Percentiles rank a stretch among this genome's conserved stretches.
These are phyloP conservation scores for Thielaviopsis punctulata DNA, from an alignment of 2,329 filamentous ascomycete species.

Conservation along the genomic window DNA sequence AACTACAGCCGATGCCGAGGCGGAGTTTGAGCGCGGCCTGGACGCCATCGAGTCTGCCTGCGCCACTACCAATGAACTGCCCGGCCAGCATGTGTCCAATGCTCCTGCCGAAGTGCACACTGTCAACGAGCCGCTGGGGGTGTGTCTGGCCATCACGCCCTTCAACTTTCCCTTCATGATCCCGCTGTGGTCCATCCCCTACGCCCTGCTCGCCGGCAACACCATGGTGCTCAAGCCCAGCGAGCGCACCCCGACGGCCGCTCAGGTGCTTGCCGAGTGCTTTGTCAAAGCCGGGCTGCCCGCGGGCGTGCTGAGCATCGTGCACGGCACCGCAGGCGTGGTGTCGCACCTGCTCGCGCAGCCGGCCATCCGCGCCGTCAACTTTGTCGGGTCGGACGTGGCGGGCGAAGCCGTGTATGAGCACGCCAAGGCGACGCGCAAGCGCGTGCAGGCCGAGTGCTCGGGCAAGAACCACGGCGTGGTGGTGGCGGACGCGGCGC, in stretches of 20 bases:
- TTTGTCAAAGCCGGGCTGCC: slow-evolving; percentile 58
- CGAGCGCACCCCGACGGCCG: slow-evolving; percentile 33
- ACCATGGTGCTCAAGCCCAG: slow-evolving; percentile 34
- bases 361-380: slow-evolving; percentile 51
- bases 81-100: slow-evolving; percentile 8
- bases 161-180: slow-evolving; percentile 36
- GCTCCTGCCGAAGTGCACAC: slow-evolving; percentile 11
- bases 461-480: slow-evolving; percentile 50
- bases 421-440: slow-evolving; percentile 44
- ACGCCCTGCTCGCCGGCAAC: slow-evolving; percentile 31
- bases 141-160: slow-evolving; percentile 36
- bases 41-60: slow-evolving; percentile 14
- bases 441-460: slow-evolving; percentile 49
- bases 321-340: slow-evolving; percentile 45
- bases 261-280: slow-evolving; percentile 28
- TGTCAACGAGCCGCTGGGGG: slow-evolving; percentile 26
- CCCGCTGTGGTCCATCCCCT: slow-evolving; percentile 29
- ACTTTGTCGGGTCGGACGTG: slow-evolving; percentile 58
- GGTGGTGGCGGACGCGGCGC: slow-evolving; percentile 46
- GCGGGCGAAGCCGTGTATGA: slow-evolving; percentile 61
- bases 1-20: slow-evolving; percentile 14
- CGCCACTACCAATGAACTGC: slow-evolving; percentile 9
- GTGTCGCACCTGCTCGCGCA: slow-evolving; percentile 50
- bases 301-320: slow-evolving; percentile 54
- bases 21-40: slow-evolving; percentile 14